Evolutionary conservation across 2,329 filamentous ascomycete species (phyloP).

Genomic region (Didymosphaeria variabile): DNA sequence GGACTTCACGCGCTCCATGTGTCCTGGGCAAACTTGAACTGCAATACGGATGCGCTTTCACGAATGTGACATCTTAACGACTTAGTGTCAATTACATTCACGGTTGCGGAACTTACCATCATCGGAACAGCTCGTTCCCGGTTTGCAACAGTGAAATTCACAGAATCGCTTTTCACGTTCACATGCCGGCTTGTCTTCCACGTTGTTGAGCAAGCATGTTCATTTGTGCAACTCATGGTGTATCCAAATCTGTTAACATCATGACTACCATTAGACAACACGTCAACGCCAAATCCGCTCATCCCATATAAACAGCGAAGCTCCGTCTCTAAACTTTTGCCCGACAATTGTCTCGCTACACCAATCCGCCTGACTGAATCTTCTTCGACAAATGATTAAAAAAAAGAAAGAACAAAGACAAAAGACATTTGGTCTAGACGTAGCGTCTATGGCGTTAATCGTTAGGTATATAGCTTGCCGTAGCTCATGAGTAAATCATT

Average conservation of each 20-base stretch:
- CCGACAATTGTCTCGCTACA: constrained; percentile 16
- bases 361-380: constrained; percentile 33
- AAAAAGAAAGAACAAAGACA: constrained; percentile 42
- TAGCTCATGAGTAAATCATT: constrained; percentile 32
- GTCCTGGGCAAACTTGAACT: not conserved
- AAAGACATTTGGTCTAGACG: constrained; percentile 38
- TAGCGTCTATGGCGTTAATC: constrained; percentile 43
- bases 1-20: not conserved
- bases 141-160: not conserved
- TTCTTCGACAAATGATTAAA: constrained; percentile 23
- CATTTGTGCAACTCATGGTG: not conserved
- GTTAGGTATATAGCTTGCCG: constrained; percentile 30
- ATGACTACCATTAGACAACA: constrained; percentile 10
- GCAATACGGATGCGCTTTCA: not conserved
- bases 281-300: constrained; percentile 1
- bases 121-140: not conserved
- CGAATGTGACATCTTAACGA: not conserved
- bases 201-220: not conserved
- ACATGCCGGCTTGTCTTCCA: not conserved
- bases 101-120: not conserved
- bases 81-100: not conserved
- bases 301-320: constrained; percentile 12
- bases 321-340: constrained; percentile 4
- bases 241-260: constrained; percentile 16
- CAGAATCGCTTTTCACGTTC: no score